Evolutionary conservation across 2,329 filamentous ascomycete species (phyloP), one percentile per base, ranked within the genome.

Genomic region (Fusarium musae): DNA sequence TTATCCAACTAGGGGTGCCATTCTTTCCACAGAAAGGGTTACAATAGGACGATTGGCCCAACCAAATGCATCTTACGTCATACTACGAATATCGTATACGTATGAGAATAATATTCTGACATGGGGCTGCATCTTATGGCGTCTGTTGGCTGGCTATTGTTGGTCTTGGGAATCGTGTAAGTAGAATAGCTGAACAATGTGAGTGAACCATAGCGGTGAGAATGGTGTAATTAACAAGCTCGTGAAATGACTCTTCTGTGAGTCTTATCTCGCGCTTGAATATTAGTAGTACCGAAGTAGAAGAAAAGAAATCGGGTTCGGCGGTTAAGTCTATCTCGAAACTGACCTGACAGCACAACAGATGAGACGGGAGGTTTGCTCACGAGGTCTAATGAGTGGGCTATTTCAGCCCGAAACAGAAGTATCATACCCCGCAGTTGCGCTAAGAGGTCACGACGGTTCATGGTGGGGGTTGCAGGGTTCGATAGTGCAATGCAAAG

Each of bases 381-480:
- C 71, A 74, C 71, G 71, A 26, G 71, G 71, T 67, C 59, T 54
- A 57, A 60, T 59, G 39, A 71, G 71, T 74, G 71, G 71, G 57
- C 52, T 61, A 67, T 62, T 61, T 42, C 39, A 72, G 59, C 63
- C 50, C 69, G 63, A 63, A 53, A 72, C 63, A 74, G 57, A 59
- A 63, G 66, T 69, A 68, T 72, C 54, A 59, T 74, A 74, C 71
- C 71, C 71, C 71, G 71, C 71, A 74, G 71, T 62, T 66, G 72
- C 71, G 67, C 71, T 74, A 74, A 68, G 52, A 74, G 66, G 71
- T 74, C 71, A 74, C 70, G 70, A 59, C 70, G 66, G 66, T 66
- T 74, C 53, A 57, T 73, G 67, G 72, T 74, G 71, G 71, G 70
- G 70, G 62, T 58, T 58, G 62, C 26, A 73, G 61, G 61, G 71